Base-by-base conservation (phyloP, 139 green algal species). In the Picochlorum sp. region DNA sequence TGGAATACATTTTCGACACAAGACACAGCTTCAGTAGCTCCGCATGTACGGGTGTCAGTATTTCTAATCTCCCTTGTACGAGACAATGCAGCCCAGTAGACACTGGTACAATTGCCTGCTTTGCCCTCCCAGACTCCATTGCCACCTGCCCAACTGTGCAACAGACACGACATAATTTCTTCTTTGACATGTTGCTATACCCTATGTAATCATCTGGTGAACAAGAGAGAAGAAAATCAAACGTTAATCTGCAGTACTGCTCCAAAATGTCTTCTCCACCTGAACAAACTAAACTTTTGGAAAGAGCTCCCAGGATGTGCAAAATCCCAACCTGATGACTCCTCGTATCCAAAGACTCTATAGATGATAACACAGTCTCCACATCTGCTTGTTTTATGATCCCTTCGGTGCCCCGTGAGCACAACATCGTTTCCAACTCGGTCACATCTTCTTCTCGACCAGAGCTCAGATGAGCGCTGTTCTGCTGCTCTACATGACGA, bases 21-120 rank as follows among this genome's bases (percentile, higher is more conserved):
- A 97, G 64, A 74, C 78, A 95, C 18, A 82, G 89, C 62, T 89
- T 84, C 38, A 89, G 78, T 18, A 92, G 61, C 26, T 93, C 86
- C 4, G 82, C 80, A 59, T 97, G 90, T 26, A 95, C 69, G 8
- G 90, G 90, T 9, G 90, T 54, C 47, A 54, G 15, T 26, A 20
- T 20, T 20, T 54, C 18, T 9, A 54, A 26, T 0, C 7, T 54
- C 16, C 47, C 47, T 54, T 54, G 47, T 7, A 21, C n/a, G 0
- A 20, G n/a, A 21, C 47, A 54, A 7, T 54, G 18, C n/a, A 54
- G 16, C n/a, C 47, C 47, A 54, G 16, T 54, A 26, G n/a, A 21
- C 0, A 54, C 18, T 9, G 47, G 47, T 20, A 26, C 15, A 54
- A 54, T 54, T 54, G 47, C 47, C 16, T 24, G 6, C n/a, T 54